Base-by-base conservation (phyloP, 2,329 filamentous ascomycete genomes). In the Botrytis aclada region DNA sequence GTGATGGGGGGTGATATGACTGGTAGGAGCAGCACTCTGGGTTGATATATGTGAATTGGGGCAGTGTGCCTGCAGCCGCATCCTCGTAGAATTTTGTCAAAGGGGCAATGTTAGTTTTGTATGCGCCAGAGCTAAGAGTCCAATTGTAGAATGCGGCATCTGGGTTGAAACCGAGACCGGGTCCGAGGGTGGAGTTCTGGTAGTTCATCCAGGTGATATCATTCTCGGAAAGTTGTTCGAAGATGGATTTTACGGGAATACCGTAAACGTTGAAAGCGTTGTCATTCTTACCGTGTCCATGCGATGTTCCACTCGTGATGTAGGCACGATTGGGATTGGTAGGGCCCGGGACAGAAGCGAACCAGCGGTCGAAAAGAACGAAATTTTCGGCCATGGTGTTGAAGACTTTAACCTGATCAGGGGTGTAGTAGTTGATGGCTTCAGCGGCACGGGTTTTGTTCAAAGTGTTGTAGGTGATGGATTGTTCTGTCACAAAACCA, bases 1-100 rank as follows among this genome's bases (percentile, higher is more conserved):
- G 83, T 4, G 82, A 83, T 0, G 83, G 81, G 0, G 84, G 84
- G 72, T 85, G 84, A 80, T 84, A 84, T 22, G 84, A 85, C 74
- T 82, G 87, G 75, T 84, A 84, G 25, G 81, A 81, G 76, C 86
- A 86, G 80, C 86, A 86, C 74, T 84, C 83, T 6, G 85, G 84
- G 76, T 85, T 88, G 79, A 85, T 82, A 78, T 85, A 86, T 75
- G 82, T 84, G 71, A 86, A 84, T 58, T 81, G 79, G 8, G 84
- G 82, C 1, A 86, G 80, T 0, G 78, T 81, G n/a, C 85, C 84
- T 8, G 81, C 81, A 12, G 80, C 76, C 7, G 85, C 85, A 75
- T 86, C 85, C 6, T 75, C 74, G 77, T 83, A 86, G 76, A 86
- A 86, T 56, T 83, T 77, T 29, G 81, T 78, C 6, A 85, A 75